Base-by-base conservation (phyloP, 805 yeast species). In the Clavispora asparagi region DNA sequence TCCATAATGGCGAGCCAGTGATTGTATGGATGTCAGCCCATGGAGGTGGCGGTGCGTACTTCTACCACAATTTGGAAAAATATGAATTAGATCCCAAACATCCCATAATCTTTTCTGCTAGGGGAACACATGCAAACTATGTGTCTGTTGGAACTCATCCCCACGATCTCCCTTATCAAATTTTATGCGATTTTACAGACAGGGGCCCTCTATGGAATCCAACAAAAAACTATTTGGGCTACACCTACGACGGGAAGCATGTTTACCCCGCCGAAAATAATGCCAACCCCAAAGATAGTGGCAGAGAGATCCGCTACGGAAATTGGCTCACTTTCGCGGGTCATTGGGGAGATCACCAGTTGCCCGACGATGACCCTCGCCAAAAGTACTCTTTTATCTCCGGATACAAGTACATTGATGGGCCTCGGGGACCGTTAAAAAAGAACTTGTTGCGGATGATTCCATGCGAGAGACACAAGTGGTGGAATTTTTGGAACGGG, bases 131-230 rank as follows among this genome's bases (percentile, higher is more conserved):
- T 67, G 98, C 98, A 16, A 92, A 94, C 64, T 92, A 92, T 62
- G 95, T 94, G 0, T 79, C 94, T n/a, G 91, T 86, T 0, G 99
- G 99, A 0, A 96, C 91, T 60, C 96, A 92, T 62, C 83, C 96
- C 0, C 98, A 91, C 62, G 99, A 92, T 64, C 76, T 91, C 41
- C 99, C 99, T 0, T 91, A 88, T 68, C 85, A 87, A 43, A 91
- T 95, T 46, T 70, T 92, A 43, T 81, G 88, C 43, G 99, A 92
- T 68, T 92, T 88, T 66, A 89, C 99, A 1, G 99, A 92, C 63
- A 73, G 96, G 39, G 99, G 99, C 1, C 86, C 95, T 2, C 70
- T 92, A 57, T 92, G 99, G 99, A 95, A 92, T 62, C 97, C 98
- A 0, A 70, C 89, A 0, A 68, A 78, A 60, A 92, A 94, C 60